Conservation (phyloP, 208 protist genomes). For the Trypanosoma congolense region DNA sequence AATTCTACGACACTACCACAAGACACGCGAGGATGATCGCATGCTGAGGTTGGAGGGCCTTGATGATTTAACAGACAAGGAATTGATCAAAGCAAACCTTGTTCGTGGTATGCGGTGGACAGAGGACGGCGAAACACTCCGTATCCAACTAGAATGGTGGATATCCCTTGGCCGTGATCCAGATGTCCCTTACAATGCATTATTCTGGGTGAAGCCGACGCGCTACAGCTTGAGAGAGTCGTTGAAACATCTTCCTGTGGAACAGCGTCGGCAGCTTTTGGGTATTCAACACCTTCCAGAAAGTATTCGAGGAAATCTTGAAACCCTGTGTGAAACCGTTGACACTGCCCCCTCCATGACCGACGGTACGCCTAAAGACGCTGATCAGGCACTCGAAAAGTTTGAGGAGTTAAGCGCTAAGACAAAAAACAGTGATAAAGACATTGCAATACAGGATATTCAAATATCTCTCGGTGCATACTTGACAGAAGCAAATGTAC, state of each 20-base stretch:
- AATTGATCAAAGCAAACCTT: constrained; percentile 84
- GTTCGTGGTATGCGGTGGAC: constrained; percentile 86
- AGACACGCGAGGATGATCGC: constrained; percentile 76
- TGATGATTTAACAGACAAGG: constrained; percentile 66
- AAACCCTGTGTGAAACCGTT: constrained; percentile 83
- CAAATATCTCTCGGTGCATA: constrained; percentile 64
- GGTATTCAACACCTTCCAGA: constrained; percentile 87
- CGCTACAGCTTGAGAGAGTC: constrained; percentile 80
- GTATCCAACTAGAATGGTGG: constrained; percentile 87
- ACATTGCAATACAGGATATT: constrained; percentile 53
- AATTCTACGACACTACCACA: constrained; percentile 76
- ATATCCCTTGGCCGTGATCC: constrained; percentile 63
- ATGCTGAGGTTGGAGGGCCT: constrained; percentile 76
- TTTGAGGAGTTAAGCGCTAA: constrained; percentile 72
- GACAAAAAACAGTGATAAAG: constrained; percentile 70
- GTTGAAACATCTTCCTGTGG: constrained; percentile 75
- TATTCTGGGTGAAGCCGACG: constrained; percentile 88
- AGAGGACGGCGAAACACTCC: constrained; percentile 73
- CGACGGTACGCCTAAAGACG: constrained; percentile 43
- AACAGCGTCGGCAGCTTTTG: constrained; percentile 79
- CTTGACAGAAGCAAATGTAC: constrained; percentile 77
- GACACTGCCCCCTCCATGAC: constrained; percentile 55
- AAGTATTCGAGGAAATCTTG: constrained; percentile 67
- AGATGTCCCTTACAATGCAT: constrained; percentile 82
- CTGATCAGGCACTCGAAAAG: constrained; percentile 72